These are phyloP conservation scores for Aspergillus pseudoglaucus DNA, from an alignment of 2,329 filamentous ascomycete species.

Conservation along the genomic window DNA sequence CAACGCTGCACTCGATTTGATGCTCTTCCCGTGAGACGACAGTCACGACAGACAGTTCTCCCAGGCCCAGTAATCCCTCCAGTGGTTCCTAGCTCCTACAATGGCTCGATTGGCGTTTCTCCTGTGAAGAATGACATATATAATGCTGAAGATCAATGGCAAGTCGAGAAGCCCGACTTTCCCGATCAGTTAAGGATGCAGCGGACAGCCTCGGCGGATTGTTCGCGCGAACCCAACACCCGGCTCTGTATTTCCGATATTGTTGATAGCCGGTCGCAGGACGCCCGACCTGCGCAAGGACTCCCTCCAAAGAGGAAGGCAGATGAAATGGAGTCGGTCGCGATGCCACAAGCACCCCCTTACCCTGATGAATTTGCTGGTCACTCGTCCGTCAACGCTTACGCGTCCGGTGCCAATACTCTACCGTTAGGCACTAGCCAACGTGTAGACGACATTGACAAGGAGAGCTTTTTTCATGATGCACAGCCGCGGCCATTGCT, in stretches of 20 bases:
- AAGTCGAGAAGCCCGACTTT: neutral
- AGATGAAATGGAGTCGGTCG: slow-evolving; percentile 19
- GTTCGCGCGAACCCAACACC: slow-evolving; percentile 3
- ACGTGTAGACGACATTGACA: neutral
- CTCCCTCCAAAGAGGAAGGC: slow-evolving; percentile 24
- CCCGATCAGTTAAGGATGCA: neutral
- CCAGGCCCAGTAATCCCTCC: too few species aligned
- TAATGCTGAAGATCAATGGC: neutral
- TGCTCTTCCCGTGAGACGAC: too few species aligned
- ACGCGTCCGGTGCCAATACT: neutral
- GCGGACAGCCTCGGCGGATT: neutral
- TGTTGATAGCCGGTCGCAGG: slow-evolving; percentile 5
- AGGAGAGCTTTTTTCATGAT: slow-evolving; percentile 15
- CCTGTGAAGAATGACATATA: neutral
- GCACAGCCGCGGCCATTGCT: slow-evolving; percentile 17
- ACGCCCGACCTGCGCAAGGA: neutral
- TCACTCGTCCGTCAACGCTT: neutral
- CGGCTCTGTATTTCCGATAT: slow-evolving; percentile 13
- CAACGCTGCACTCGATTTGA: too few species aligned
- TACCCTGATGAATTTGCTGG: neutral
- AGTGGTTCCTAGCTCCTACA: too few species aligned
- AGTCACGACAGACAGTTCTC: too few species aligned
- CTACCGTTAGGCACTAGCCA: slow-evolving; percentile 1
- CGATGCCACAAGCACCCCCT: neutral
- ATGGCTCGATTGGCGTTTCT: neutral